Base-by-base conservation (phyloP, 1,284 basidiomycete genomes). In the Megacollybia platyphylla region DNA sequence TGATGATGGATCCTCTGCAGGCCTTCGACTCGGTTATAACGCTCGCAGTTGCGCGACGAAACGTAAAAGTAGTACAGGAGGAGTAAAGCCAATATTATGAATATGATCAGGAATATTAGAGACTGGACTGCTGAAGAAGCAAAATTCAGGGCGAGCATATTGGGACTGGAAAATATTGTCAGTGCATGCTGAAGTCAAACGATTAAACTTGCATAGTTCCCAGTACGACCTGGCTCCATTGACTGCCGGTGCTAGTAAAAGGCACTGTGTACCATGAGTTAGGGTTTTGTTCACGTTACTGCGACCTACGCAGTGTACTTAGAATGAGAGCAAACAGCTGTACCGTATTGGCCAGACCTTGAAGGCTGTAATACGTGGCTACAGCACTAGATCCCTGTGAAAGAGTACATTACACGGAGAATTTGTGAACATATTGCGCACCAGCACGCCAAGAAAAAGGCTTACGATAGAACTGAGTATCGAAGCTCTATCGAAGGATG, bases 271-370 rank as follows among this genome's bases (percentile, higher is more conserved):
- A 29, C 7, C 17, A 34, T 7, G 18, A 42, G 15, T 4, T 39
- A 31, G 32, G 32, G 27, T 27, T 32, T 34, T 13, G n/a, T 24
- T 36, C 9, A 31, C 7, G 11, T 34, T 34, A 11, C 15, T 48
- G 61, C 40, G 52, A 82, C 79, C 68, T 47, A 83, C 68, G 20
- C 20, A 24, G 20, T 1, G 79, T 79, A 47, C 67, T 76, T 43
- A 84, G 55, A 31, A 85, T 66, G 26, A 85, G 59, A 0, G 80
- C 79, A 55, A 84, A 81, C 34, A 84, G 68, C 53, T 85, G 80
- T 0, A 83, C 57, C 0, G 75, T 79, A 48, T 79, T 79, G 41
- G 74, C 65, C 5, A 83, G 58, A 18, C 79, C 79, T 49, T 80
- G 76, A 11, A 82, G 55, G 52, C 79, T 81, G 52, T 83, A 85